Base-by-base conservation (phyloP, 805 yeast genomes). In the Pichia phayaonensis region DNA sequence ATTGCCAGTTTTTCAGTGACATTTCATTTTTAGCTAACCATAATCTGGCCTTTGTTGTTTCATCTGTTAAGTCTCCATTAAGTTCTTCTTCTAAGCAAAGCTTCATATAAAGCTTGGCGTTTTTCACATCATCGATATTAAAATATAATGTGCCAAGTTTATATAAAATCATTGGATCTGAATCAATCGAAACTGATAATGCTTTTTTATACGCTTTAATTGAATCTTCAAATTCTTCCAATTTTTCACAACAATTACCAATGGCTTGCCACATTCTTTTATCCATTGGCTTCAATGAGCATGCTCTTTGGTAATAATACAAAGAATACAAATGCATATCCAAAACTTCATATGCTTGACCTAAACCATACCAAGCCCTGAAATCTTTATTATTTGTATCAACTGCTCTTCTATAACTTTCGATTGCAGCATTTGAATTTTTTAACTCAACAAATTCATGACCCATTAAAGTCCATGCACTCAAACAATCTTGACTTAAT, bases 391-490 rank as follows among this genome's bases (percentile, higher is more conserved):
- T 77, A 61, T 87, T 88, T 2, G 90, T 83, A 63, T 90, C 97
- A 1, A 90, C 92, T 0, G 98, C 99, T 42, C 96, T 72, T 57
- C 98, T 71, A 63, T 94, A 94, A 52, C 95, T 83, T 70, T 92
- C 97, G 49, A 94, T 94, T 1, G 99, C 99, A 1, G 98, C 98
- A 66, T 94, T 96, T 1, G 96, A 85, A 68, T 94, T 94, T 62
- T 92, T 90, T 59, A 94, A 74, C 65, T 94, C 99, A 16, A 94
- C 95, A 70, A 88, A 94, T 69, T 94, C 99, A 67, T 94, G 99
- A 12, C 99, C 99, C 97, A 94, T 90, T 51, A 94, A 72, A 0
- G 98, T 94, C 98, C 98, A 94, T 0, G 98, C 97, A 55, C 89
- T 80, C 20, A 90, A 71, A 58, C 95, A 88, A 57, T 80, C 80